phyloP scores from a whole-genome alignment of 352 stramenopile genomes.

The Globisporangium paroecandrum region DNA sequence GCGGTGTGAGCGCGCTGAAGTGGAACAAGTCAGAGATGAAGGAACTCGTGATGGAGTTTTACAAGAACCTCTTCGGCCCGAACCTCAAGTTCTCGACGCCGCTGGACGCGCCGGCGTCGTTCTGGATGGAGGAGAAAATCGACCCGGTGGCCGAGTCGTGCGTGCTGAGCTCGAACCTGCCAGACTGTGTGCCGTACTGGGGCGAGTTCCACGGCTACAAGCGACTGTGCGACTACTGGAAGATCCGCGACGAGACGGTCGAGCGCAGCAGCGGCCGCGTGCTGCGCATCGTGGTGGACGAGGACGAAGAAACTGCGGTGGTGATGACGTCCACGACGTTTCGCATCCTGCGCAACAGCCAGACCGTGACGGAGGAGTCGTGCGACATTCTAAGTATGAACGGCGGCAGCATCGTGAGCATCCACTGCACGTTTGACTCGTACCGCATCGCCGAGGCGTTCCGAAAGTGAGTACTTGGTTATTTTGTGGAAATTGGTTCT shows the following conservation, averaged over 20 bases:
- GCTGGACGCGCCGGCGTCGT: constrained; percentile 67
- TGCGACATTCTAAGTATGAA: constrained; percentile 84
- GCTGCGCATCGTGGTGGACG: constrained; percentile 78
- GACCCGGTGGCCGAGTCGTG: constrained; percentile 64
- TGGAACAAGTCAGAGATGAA: constrained; percentile 76
- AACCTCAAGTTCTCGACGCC: constrained; percentile 79
- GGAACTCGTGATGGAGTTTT: constrained; percentile 70
- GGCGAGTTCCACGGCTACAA: constrained; percentile 88
- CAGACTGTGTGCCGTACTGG: constrained; percentile 84
- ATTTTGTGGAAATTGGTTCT: neutral
- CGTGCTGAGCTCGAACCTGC: constrained; percentile 83
- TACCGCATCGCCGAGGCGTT: constrained; percentile 80
- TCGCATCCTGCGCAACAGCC: constrained; percentile 83
- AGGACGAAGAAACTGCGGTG: constrained; percentile 83
- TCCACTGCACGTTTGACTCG: constrained; percentile 88
- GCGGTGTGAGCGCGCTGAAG: constrained; percentile 29
- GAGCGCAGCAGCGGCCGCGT: constrained; percentile 81
- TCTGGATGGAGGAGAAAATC: constrained; percentile 86
- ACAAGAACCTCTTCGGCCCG: constrained; percentile 74
- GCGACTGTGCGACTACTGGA: constrained; percentile 84
- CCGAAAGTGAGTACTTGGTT: constrained; percentile 58
- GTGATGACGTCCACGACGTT: constrained; percentile 88
- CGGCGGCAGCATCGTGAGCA: constrained; percentile 69
- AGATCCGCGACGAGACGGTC: constrained; percentile 83
- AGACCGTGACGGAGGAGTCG: constrained; percentile 83